Conservation (phyloP, 2,329 filamentous ascomycete genomes). For the Pyricularia sp. region DNA sequence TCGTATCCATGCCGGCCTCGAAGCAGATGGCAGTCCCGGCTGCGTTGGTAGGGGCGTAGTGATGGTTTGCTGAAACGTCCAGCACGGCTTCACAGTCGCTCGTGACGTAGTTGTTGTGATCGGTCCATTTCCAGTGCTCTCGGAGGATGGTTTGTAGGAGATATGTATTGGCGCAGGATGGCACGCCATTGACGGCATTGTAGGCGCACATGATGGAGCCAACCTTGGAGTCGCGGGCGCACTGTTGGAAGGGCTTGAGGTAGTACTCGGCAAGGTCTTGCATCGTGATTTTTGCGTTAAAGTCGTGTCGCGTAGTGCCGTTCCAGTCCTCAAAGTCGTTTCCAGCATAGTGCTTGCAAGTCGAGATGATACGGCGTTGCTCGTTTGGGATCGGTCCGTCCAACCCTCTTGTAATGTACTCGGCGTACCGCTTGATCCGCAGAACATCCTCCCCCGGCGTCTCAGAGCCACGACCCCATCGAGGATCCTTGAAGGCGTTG, state of each 20-base stretch:
- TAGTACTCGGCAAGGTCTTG: constrained; percentile 63
- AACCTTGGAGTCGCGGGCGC: constrained; percentile 46
- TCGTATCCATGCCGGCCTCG: constrained; percentile 15
- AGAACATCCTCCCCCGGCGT: constrained; percentile 18
- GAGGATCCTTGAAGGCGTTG: constrained; percentile 52
- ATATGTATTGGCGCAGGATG: constrained; percentile 53
- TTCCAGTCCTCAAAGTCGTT: constrained; percentile 42
- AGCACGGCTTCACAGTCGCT: constrained; percentile 56
- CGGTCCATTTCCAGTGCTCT: constrained; percentile 55
- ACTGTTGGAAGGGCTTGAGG: constrained; percentile 54
- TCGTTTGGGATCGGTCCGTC: constrained; percentile 10
- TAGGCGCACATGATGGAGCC: constrained; percentile 56
- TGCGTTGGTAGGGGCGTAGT: constrained; percentile 12
- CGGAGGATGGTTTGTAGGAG: constrained; percentile 54
- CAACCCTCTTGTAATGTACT: constrained; percentile 14
- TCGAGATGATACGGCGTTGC: constrained; percentile 20
- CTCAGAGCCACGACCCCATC: constrained; percentile 52
- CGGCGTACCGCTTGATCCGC: constrained; percentile 13
- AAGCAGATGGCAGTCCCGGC: constrained; percentile 2
- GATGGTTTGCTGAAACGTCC: not conserved
- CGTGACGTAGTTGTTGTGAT: constrained; percentile 52
- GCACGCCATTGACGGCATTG: constrained; percentile 52
- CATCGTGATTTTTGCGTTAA: constrained; percentile 37
- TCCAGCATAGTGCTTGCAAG: constrained; percentile 50
- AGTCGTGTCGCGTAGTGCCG: constrained; percentile 24